Percentiles rank a stretch among this genome's conserved stretches.
These are phyloP conservation scores for Phialophora macrospora DNA, from an alignment of 2,329 filamentous ascomycete species.

Conservation along the genomic window DNA sequence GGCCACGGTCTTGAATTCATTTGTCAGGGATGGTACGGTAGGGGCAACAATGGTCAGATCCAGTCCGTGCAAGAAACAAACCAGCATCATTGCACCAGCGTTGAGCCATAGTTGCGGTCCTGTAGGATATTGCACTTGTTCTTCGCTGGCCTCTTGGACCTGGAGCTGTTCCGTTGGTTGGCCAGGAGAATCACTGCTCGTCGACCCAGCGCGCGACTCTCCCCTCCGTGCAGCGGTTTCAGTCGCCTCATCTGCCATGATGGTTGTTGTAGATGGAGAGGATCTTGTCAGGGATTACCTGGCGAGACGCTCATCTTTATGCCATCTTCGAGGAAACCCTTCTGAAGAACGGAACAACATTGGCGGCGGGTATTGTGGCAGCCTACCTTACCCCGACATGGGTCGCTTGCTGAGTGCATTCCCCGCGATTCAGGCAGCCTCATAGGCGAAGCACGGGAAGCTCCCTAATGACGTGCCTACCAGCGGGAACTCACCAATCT, in stretches of 20 bases:
- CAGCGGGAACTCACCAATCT: neutral
- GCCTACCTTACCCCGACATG: neutral
- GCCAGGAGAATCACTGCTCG: neutral
- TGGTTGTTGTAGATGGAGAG: neutral
- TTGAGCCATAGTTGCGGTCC: slow-evolving; percentile 17
- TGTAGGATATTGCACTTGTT: slow-evolving; percentile 14
- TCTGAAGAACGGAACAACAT: neutral
- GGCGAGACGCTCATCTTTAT: neutral
- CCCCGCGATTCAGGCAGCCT: neutral
- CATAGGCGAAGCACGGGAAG: neutral
- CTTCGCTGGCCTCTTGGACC: slow-evolving; percentile 17
- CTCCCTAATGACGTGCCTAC: neutral
- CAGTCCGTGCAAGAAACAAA: slow-evolving; percentile 29
- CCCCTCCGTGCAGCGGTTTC: neutral
- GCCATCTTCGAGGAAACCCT: neutral
- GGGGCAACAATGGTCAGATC: slow-evolving; percentile 41
- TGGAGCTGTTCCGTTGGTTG: slow-evolving; percentile 16
- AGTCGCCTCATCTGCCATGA: neutral
- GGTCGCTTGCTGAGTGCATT: neutral
- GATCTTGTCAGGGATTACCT: neutral
- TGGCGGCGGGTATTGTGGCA: neutral
- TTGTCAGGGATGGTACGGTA: slow-evolving; percentile 35
- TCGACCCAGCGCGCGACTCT: neutral
- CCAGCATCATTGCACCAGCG: neutral
- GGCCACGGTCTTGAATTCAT: slow-evolving; percentile 46